Conservation (phyloP, 768 basidiomycete species). For the Lyophyllum decastes region DNA sequence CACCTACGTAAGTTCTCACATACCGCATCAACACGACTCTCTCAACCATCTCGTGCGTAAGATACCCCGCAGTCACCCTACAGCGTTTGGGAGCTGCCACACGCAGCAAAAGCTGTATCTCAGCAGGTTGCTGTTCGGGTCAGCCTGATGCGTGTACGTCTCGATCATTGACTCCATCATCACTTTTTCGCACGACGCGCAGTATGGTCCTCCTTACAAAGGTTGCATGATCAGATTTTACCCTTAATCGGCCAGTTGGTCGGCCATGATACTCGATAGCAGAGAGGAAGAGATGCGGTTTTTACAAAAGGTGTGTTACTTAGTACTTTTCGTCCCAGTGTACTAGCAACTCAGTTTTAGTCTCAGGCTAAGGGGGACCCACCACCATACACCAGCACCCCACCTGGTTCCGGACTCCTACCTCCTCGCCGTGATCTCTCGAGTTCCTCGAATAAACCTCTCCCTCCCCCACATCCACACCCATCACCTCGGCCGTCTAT, state of each 20-base stretch:
- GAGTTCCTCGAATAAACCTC: background rate
- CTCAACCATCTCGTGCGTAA: background rate
- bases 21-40: background rate
- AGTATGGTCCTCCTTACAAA: background rate
- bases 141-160: background rate
- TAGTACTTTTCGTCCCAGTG: background rate
- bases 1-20: too few relatives aligned
- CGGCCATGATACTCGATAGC: conserved; percentile 7
- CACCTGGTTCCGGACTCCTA: background rate
- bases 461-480: background rate
- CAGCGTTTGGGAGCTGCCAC: background rate
- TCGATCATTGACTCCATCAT: background rate
- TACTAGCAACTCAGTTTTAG: background rate
- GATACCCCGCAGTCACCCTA: background rate
- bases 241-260: background rate
- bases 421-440: background rate
- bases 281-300: conserved; percentile 1
- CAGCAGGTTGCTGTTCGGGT: background rate
- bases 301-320: conserved; percentile 1
- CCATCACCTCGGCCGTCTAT: conserved; percentile 2
- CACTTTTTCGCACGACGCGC: conserved; percentile 11
- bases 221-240: background rate
- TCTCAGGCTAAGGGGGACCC: conserved; percentile 1
- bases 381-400: conserved; percentile 8
- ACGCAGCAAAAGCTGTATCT: background rate